A percentile compares a stretch with the other conserved stretches of the same genome.
phyloP scores from a whole-genome alignment of 2,329 filamentous ascomycete genomes.

The Exophiala calicioides region DNA sequence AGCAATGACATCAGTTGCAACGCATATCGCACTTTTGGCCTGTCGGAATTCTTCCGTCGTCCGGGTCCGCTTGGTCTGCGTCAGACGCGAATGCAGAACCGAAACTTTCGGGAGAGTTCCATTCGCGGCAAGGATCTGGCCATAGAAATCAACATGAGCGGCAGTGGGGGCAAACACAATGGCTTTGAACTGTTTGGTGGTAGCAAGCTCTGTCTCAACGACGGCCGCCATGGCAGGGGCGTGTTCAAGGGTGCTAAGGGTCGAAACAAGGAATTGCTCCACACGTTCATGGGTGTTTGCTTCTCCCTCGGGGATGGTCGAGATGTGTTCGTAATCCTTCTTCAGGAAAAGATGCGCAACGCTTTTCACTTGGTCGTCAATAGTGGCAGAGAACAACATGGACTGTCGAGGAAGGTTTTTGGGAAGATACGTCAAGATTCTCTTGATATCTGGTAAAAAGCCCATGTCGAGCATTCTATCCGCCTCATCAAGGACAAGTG shows the following conservation, averaged over 20 bases:
- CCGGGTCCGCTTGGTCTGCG: constrained; percentile 67
- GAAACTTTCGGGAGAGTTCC: constrained; percentile 39
- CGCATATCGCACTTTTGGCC: constrained; percentile 63
- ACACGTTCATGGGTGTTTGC: constrained; percentile 80
- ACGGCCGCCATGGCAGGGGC: constrained; percentile 39
- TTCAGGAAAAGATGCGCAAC: constrained; percentile 79
- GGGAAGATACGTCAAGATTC: constrained; percentile 66
- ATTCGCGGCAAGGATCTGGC: constrained; percentile 55
- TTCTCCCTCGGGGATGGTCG: constrained; percentile 81
- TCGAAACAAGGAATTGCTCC: constrained; percentile 71
- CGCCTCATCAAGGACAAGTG: constrained; percentile 66
- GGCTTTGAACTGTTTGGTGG: constrained; percentile 71
- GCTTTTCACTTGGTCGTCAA: constrained; percentile 76
- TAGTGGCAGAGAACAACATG: constrained; percentile 91
- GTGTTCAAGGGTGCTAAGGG: constrained; percentile 70
- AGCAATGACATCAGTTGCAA: constrained; percentile 78
- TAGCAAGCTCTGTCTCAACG: constrained; percentile 30
- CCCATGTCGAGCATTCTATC: constrained; percentile 67
- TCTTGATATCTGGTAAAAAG: constrained; percentile 65
- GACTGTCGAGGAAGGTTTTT: constrained; percentile 71
- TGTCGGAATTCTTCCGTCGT: constrained; percentile 71
- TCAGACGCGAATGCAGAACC: constrained; percentile 79
- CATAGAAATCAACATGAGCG: constrained; percentile 67
- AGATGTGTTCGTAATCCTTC: constrained; percentile 80
- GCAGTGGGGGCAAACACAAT: constrained; percentile 90